Evolutionary conservation across 768 basidiomycete genomes (phyloP).

Genomic region (Phlebiopsis flavidoalba): DNA sequence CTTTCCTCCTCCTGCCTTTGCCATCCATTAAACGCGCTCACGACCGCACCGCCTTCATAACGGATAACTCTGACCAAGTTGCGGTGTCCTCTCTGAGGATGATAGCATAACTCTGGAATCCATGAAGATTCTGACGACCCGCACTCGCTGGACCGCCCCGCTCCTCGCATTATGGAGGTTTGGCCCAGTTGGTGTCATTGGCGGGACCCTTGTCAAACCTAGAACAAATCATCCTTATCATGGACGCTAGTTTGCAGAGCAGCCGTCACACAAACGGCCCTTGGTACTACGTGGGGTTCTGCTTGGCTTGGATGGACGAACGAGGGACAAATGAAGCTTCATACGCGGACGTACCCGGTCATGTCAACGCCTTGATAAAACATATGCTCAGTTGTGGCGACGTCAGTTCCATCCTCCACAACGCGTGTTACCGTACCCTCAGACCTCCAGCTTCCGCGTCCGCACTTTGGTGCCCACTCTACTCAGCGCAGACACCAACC

Average conservation of each 20-base stretch:
- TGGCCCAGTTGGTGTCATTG: conserved; percentile 33
- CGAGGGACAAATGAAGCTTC: conserved; percentile 43
- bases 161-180: conserved; percentile 32
- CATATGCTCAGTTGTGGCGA: background rate
- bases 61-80: background rate
- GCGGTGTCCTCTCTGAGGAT: conserved; percentile 29
- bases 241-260: conserved; percentile 26
- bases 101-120: conserved; percentile 36
- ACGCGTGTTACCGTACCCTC: conserved; percentile 49
- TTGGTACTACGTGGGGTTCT: conserved; percentile 43
- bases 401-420: conserved; percentile 55
- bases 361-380: background rate
- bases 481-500: conserved; percentile 37
- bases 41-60: background rate
- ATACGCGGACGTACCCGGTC: conserved; percentile 41
- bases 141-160: conserved; percentile 28
- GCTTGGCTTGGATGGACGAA: conserved; percentile 55
- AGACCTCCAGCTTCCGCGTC: conserved; percentile 64
- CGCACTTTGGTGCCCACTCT: conserved; percentile 72
- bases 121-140: conserved; percentile 36
- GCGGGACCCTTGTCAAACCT: conserved; percentile 43
- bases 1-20: conserved; percentile 59
- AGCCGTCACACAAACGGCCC: conserved; percentile 18
- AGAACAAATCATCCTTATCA: conserved; percentile 44
- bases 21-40: background rate